Evolutionary conservation across 2,329 filamentous ascomycete species (phyloP).

Genomic region (Diaporthe humulicola): DNA sequence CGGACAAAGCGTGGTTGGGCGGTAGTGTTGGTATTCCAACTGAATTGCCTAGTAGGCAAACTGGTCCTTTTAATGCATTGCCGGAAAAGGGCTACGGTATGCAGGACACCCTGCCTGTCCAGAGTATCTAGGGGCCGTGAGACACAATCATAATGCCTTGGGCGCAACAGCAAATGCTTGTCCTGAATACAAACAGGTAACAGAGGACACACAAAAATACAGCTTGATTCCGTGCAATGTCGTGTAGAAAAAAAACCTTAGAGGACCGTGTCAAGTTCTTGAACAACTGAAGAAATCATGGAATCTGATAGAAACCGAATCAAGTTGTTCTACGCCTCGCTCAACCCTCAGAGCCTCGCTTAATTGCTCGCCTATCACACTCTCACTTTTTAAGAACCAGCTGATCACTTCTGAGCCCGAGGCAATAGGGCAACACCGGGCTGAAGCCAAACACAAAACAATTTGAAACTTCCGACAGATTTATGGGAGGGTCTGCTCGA

Average conservation of each 20-base stretch:
- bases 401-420: not conserved
- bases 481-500: not conserved
- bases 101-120: not conserved
- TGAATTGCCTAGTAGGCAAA: not conserved
- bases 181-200: not conserved
- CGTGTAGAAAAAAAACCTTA: too few relatives aligned
- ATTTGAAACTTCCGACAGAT: not conserved
- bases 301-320: too few relatives aligned
- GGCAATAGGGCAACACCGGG: not conserved
- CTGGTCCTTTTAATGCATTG: not conserved
- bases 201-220: not conserved
- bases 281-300: not conserved
- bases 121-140: not conserved
- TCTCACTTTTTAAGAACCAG: not conserved
- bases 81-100: too few relatives aligned
- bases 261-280: not conserved
- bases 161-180: fast-evolving
- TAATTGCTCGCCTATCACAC: not conserved
- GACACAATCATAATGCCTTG: too few relatives aligned
- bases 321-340: not conserved
- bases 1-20: not conserved
- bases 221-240: not conserved
- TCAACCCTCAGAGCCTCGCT: not conserved
- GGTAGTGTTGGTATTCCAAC: not conserved
- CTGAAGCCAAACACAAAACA: not conserved